Evolutionary conservation across 768 basidiomycete genomes (phyloP).

Genomic region (Sarcodon aspratus): DNA sequence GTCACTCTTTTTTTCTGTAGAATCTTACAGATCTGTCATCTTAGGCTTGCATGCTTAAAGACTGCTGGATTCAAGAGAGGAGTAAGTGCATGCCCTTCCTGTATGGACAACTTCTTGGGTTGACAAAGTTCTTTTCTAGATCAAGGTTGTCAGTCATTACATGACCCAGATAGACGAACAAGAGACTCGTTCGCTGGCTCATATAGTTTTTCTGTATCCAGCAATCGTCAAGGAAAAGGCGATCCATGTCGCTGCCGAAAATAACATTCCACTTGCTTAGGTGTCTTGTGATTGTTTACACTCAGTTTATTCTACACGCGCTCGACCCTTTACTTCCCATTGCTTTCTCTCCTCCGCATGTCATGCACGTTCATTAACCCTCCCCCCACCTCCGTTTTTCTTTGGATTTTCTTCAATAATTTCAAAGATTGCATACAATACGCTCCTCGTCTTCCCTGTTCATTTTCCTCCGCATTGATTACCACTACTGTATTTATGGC

Average conservation of each 20-base stretch:
- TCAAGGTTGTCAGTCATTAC: constrained; percentile 1
- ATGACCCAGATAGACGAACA: constrained; percentile 77
- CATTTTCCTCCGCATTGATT: too few species aligned
- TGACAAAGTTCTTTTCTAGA: neutral
- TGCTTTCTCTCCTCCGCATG: too few species aligned
- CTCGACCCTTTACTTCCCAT: too few species aligned
- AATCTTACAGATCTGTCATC: neutral
- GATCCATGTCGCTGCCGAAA: constrained; percentile 14
- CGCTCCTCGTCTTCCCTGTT: too few species aligned
- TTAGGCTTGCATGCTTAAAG: constrained; percentile 28
- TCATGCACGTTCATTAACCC: too few species aligned
- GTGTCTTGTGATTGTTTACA: neutral
- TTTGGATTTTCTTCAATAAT: too few species aligned
- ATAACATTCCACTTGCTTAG: constrained; percentile 2
- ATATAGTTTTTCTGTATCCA: constrained; percentile 83
- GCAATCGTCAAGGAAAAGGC: constrained; percentile 74
- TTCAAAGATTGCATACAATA: too few species aligned
- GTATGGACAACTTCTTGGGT: neutral
- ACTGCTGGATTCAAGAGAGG: constrained; percentile 75
- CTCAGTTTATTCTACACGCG: too few species aligned
- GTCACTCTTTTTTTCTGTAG: constrained; percentile 2
- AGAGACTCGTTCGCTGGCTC: constrained; percentile 72
- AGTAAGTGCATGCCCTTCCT: constrained; percentile 27
- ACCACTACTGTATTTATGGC: too few species aligned
- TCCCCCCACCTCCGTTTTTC: too few species aligned